phyloP scores from a whole-genome alignment of 768 basidiomycete species.

The Pleurotus platypus region DNA sequence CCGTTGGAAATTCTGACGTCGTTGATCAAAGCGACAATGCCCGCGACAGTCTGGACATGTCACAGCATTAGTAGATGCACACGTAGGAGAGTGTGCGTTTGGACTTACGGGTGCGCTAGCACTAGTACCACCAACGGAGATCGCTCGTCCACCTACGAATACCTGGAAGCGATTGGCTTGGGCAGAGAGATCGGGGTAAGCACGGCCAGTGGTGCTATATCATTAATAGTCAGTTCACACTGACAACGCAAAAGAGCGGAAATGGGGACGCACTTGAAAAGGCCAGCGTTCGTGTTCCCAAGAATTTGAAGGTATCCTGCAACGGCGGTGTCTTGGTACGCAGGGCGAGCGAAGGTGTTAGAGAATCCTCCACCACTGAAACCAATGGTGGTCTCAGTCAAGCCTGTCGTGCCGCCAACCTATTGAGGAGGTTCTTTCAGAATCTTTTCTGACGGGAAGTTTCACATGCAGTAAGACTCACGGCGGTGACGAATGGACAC shows the following conservation, averaged over 20 bases:
- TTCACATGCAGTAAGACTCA: neutral
- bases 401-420: conserved; percentile 11
- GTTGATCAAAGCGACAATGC: conserved; percentile 59
- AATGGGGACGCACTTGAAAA: conserved; percentile 13
- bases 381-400: conserved; percentile 9
- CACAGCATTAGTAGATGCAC: neutral
- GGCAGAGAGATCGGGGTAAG: conserved; percentile 19
- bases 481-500: conserved; percentile 13
- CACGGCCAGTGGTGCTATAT: conserved; percentile 14
- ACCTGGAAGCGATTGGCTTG: conserved; percentile 13
- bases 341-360: conserved; percentile 21
- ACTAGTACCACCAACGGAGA: conserved; percentile 30
- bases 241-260: neutral
- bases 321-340: conserved; percentile 20
- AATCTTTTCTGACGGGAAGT: neutral
- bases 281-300: conserved; percentile 12
- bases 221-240: neutral
- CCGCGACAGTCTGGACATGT: conserved; percentile 43
- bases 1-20: conserved; percentile 47
- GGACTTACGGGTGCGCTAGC: conserved; percentile 18
- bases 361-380: conserved; percentile 23
- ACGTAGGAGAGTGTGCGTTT: neutral
- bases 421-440: neutral
- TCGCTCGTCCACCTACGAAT: conserved; percentile 7
- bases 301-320: conserved; percentile 12